Base-by-base conservation (phyloP, 805 yeast species). In the Kazachstania psychrophila region DNA sequence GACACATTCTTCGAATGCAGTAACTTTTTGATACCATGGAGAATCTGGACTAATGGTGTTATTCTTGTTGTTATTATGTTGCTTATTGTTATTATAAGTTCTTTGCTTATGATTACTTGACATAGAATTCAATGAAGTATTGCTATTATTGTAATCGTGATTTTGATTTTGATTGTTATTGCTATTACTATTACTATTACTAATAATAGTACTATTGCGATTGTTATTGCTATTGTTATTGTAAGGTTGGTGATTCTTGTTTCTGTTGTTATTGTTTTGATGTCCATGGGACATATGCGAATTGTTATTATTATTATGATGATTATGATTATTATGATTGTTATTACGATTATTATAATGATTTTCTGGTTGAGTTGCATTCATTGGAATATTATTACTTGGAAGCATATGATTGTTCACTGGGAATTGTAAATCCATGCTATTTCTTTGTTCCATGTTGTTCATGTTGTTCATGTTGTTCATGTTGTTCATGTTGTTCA, bases 1-100 rank as follows among this genome's bases (percentile, higher is more conserved):
- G 4, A 67, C 58, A 39, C 70, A 68, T 42, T 73, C 77, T 46
- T 72, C 77, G 50, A 71, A 73, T 3, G 76, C 73, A 29, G 62
- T 45, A 6, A 72, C 62, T 40, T 73, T 73, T 38, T 67, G 65
- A 42, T 60, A 68, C 64, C 69, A 70, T 13, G 78, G 77, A 5
- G 73, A 55, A 11, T 60, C 61, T 17, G 61, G 48, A 37, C 39
- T 46, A 39, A 45, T 48, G 16, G 38, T 26, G n/a, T 48, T 48
- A 5, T 44, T 43, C n/a, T 48, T 42, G 26, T 38, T 43, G 24
- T 30, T 24, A n/a, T 23, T 17, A 25, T 25, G 7, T 17, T 31
- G 28, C 18, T 30, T 20, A 28, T 39, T 27, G 17, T 33, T 36
- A 23, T 36, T 40, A 7, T 28, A 15, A 8, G n/a, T n/a, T 27